Conservation (phyloP, 2,329 filamentous ascomycete genomes). For the Colletotrichum orbiculare region DNA sequence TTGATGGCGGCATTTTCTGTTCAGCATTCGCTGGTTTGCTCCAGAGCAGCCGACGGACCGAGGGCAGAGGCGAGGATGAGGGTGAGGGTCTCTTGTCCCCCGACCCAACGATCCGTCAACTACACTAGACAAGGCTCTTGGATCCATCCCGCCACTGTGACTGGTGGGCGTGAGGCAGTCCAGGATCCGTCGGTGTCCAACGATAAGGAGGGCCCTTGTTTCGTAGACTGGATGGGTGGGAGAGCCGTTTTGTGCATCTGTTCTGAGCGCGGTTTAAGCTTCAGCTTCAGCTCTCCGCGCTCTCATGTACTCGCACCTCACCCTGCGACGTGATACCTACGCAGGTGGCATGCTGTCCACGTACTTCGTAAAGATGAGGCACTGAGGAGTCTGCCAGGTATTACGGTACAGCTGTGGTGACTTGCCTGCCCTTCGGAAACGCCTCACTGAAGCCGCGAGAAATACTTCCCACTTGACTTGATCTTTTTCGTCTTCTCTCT, state of each 20-base stretch:
- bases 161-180: constrained; percentile 25
- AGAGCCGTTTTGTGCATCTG: constrained; percentile 31
- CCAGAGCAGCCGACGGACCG: constrained; percentile 21
- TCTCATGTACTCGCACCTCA: not conserved
- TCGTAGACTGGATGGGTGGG: constrained; percentile 20
- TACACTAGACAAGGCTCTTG: not conserved
- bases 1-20: constrained; percentile 14
- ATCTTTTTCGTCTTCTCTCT: constrained; percentile 6
- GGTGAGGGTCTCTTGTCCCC: constrained; percentile 3
- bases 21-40: constrained; percentile 1
- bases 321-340: constrained; percentile 14
- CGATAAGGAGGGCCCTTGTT: constrained; percentile 34
- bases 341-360: too few relatives aligned
- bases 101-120: constrained; percentile 15
- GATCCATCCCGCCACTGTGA: not conserved
- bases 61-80: too few relatives aligned
- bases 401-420: too few relatives aligned
- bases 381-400: too few relatives aligned
- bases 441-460: too few relatives aligned
- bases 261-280: constrained; percentile 35
- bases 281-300: constrained; percentile 8
- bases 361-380: too few relatives aligned
- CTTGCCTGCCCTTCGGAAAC: too few relatives aligned
- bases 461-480: constrained; percentile 11
- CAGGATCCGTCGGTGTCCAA: constrained; percentile 25